Conservation (phyloP, 2,329 filamentous ascomycete species). For the Aspergillus sp. region DNA sequence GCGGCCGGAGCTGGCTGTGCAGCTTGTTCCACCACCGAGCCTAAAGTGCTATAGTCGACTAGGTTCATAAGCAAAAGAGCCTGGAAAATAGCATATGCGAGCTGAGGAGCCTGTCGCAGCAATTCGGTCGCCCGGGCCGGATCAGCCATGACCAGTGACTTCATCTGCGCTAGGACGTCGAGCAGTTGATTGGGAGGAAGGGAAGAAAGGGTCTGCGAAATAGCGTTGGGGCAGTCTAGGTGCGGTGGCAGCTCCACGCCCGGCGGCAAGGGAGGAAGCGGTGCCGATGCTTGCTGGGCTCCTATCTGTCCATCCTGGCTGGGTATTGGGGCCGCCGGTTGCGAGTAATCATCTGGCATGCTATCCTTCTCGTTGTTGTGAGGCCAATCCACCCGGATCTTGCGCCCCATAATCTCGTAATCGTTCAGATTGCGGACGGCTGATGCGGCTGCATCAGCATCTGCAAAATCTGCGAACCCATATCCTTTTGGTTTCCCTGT, state of each 20-base stretch:
- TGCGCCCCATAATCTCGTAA: slow-evolving; percentile 88
- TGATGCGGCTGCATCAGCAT: slow-evolving; percentile 83
- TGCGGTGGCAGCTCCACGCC: slow-evolving; percentile 78
- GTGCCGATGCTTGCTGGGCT: slow-evolving; percentile 40
- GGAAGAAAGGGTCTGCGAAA: slow-evolving; percentile 80
- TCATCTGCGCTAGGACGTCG: slow-evolving; percentile 91
- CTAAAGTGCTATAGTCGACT: slow-evolving; percentile 74
- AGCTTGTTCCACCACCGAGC: slow-evolving; percentile 65
- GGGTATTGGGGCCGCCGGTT: slow-evolving; percentile 24
- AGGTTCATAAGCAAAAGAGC: slow-evolving; percentile 86
- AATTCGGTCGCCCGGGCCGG: slow-evolving; percentile 78
- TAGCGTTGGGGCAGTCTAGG: slow-evolving; percentile 78
- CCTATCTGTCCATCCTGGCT: slow-evolving; percentile 32
- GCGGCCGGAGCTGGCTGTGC: slow-evolving; percentile 26
- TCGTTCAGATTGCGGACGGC: slow-evolving; percentile 94
- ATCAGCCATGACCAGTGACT: slow-evolving; percentile 72
- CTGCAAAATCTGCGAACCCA: slow-evolving; percentile 91
- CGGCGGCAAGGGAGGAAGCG: slow-evolving; percentile 70
- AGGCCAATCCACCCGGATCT: slow-evolving; percentile 89
- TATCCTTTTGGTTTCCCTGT: slow-evolving; percentile 93
- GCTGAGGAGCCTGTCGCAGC: slow-evolving; percentile 79
- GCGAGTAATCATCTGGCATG: slow-evolving; percentile 44
- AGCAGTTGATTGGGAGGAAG: slow-evolving; percentile 82
- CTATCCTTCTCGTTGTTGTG: slow-evolving; percentile 78
- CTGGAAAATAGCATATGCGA: slow-evolving; percentile 92